Percentiles rank a stretch among this genome's conserved stretches.
phyloP scores from a whole-genome alignment of 371 early-diverging fungal genomes.

The Mucor lusitanicus region DNA sequence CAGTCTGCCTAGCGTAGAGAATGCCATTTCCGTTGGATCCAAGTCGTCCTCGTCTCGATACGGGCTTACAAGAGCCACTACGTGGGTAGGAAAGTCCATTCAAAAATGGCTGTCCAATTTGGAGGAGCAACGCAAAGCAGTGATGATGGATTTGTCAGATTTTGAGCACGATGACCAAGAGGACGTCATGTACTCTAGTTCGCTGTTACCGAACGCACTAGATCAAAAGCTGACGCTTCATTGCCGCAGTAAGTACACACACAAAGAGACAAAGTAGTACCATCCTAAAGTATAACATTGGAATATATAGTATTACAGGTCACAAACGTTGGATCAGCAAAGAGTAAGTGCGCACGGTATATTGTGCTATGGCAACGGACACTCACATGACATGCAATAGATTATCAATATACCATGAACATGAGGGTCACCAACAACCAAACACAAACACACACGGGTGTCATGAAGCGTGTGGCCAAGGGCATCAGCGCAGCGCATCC shows the following conservation, averaged over 20 bases:
- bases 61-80: conserved; percentile 12
- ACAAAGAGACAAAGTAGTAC: not conserved
- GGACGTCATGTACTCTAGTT: not conserved
- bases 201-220: not conserved
- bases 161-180: conserved; percentile 12
- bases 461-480: conserved; percentile 13
- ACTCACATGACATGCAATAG: not conserved
- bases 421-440: conserved; percentile 10
- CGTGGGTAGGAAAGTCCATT: conserved; percentile 22
- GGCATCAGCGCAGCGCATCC: conserved; percentile 21
- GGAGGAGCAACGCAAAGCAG: not conserved
- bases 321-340: conserved; percentile 14
- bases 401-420: conserved; percentile 8
- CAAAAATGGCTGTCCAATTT: conserved; percentile 13
- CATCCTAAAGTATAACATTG: not conserved
- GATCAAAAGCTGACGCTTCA: conserved; percentile 10
- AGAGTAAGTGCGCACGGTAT: conserved; percentile 14
- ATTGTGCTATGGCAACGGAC: no score
- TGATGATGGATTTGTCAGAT: not conserved
- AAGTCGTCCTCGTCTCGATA: not conserved
- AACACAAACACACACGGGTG: conserved; percentile 10
- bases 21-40: not conserved
- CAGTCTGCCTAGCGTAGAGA: conserved; percentile 8
- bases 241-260: conserved; percentile 9
- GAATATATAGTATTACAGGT: conserved; percentile 34